These are phyloP conservation scores for Terfezia claveryi DNA, from an alignment of 495 filamentous ascomycete species.

Conservation along the genomic window DNA sequence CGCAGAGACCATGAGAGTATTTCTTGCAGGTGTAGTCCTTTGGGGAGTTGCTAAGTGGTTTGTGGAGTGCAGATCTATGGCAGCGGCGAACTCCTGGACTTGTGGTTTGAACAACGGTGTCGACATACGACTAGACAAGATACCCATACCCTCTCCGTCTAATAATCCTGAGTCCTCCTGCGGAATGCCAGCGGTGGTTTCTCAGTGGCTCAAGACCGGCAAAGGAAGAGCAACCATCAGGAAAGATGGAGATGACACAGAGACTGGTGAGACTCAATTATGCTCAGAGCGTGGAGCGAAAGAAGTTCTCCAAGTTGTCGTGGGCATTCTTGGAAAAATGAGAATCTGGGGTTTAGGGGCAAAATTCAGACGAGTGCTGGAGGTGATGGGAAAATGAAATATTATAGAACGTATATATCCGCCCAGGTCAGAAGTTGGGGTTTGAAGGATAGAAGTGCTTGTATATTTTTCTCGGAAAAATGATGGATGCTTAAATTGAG, in stretches of 20 bases:
- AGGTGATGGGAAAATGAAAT: slow-evolving; percentile 10
- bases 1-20: slow-evolving; percentile 17
- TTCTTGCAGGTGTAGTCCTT: slow-evolving; percentile 18
- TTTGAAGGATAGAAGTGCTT: too few species aligned
- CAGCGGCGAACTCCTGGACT: not conserved
- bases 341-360: slow-evolving; percentile 18
- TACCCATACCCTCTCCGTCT: not conserved
- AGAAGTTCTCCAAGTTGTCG: slow-evolving; percentile 16
- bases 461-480: too few species aligned
- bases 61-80: not conserved
- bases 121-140: not conserved
- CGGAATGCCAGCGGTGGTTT: not conserved
- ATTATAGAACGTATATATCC: not conserved
- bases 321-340: slow-evolving; percentile 16
- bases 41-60: slow-evolving; percentile 14
- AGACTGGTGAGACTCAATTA: slow-evolving; percentile 3
- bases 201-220: slow-evolving; percentile 15
- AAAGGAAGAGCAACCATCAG: slow-evolving; percentile 16
- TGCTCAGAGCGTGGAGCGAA: slow-evolving; percentile 14
- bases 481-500: too few species aligned
- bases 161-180: too few species aligned
- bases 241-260: slow-evolving; percentile 8
- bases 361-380: slow-evolving; percentile 17
- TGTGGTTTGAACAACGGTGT: not conserved
- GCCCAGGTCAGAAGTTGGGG: too few species aligned